phyloP scores from a whole-genome alignment of 2,329 filamentous ascomycete genomes.

The Davidsoniella eucalypti region DNA sequence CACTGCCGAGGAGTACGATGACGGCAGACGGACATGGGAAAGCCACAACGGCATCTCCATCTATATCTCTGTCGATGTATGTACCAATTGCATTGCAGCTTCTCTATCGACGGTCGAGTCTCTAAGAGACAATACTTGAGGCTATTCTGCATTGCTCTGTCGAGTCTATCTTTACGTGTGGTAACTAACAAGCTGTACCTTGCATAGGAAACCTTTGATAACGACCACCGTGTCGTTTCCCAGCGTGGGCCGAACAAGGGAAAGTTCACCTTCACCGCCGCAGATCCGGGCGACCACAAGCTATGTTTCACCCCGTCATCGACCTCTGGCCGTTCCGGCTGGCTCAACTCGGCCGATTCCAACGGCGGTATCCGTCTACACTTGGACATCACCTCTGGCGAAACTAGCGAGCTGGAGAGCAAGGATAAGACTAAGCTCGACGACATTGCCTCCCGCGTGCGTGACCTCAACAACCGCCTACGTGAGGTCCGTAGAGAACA shows the following conservation, averaged over 20 bases:
- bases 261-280: slow-evolving; percentile 88
- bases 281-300: slow-evolving; percentile 87
- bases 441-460: slow-evolving; percentile 74
- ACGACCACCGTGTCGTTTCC: slow-evolving; percentile 87
- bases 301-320: slow-evolving; percentile 85
- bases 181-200: neutral
- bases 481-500: slow-evolving; percentile 86
- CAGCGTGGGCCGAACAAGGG: slow-evolving; percentile 62
- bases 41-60: slow-evolving; percentile 64
- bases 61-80: slow-evolving; percentile 76
- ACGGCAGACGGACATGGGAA: slow-evolving; percentile 48
- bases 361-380: slow-evolving; percentile 69
- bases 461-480: slow-evolving; percentile 74
- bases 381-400: slow-evolving; percentile 84
- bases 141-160: too few relatives aligned
- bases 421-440: slow-evolving; percentile 85
- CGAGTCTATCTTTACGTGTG: neutral
- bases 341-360: slow-evolving; percentile 48
- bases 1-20: slow-evolving; percentile 69
- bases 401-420: slow-evolving; percentile 85
- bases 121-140: neutral
- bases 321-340: slow-evolving; percentile 49
- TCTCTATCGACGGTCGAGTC: too few relatives aligned
- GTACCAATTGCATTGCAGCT: slow-evolving; percentile 16
- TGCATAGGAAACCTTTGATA: slow-evolving; percentile 81